These are phyloP conservation scores for Fomitopsis serialis DNA, from an alignment of 768 basidiomycete genomes.

Conservation along the genomic window DNA sequence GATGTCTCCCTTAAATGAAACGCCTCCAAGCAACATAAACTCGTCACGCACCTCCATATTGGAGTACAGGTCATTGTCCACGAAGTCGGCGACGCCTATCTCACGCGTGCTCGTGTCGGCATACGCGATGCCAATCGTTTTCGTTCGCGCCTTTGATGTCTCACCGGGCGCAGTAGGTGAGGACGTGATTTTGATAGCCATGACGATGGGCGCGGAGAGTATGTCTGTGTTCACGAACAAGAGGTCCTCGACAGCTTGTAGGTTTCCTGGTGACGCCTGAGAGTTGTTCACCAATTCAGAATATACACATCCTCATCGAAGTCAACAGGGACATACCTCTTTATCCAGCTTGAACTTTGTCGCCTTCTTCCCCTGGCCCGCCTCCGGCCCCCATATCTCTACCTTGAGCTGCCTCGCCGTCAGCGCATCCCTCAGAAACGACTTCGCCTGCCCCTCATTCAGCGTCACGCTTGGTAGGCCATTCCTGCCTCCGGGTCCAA, in stretches of 20 bases:
- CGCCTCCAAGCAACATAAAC: no score
- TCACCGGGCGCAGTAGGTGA: slow-evolving; percentile 36
- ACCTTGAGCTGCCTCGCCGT: slow-evolving; percentile 87
- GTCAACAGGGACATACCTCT: slow-evolving; percentile 43
- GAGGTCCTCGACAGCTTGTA: slow-evolving; percentile 44
- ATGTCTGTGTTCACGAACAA: slow-evolving; percentile 82
- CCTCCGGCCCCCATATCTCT: slow-evolving; percentile 83
- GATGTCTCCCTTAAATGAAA: no score
- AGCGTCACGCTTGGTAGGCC: slow-evolving; percentile 75
- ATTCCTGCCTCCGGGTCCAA: slow-evolving; percentile 59
- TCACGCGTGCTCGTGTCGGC: slow-evolving; percentile 84
- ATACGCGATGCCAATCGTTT: slow-evolving; percentile 82
- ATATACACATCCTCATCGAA: not conserved
- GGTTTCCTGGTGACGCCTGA: slow-evolving; percentile 70
- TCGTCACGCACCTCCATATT: slow-evolving; percentile 72
- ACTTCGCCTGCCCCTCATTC: slow-evolving; percentile 70
- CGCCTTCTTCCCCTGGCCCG: slow-evolving; percentile 69
- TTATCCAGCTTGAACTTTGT: slow-evolving; percentile 76
- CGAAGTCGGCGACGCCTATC: slow-evolving; percentile 86
- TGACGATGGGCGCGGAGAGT: slow-evolving; percentile 77
- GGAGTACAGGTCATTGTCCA: slow-evolving; percentile 92
- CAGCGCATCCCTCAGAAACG: slow-evolving; percentile 81
- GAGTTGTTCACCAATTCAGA: no score
- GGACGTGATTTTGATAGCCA: slow-evolving; percentile 77
- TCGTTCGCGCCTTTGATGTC: slow-evolving; percentile 49